Conservation (phyloP, 2,329 filamentous ascomycete genomes). For the Penicillium sp. region DNA sequence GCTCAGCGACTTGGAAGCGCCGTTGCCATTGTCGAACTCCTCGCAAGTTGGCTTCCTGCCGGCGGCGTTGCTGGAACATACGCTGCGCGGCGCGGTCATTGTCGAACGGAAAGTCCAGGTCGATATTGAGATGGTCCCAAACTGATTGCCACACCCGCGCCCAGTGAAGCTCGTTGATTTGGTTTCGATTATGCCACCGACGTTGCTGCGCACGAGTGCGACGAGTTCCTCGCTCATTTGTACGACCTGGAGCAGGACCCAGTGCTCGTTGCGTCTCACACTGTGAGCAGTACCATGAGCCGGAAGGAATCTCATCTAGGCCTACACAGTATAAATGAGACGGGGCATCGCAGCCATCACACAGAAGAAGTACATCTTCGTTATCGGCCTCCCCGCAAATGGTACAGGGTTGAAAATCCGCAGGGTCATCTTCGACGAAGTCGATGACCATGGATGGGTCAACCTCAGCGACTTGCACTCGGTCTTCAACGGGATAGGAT, state of each 20-base stretch:
- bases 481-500: slow-evolving; percentile 51
- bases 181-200: slow-evolving; percentile 36
- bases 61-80: slow-evolving; percentile 49
- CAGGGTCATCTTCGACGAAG: slow-evolving; percentile 58
- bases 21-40: slow-evolving; percentile 72
- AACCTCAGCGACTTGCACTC: slow-evolving; percentile 75
- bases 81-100: slow-evolving; percentile 59
- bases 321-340: slow-evolving; percentile 92
- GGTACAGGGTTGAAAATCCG: slow-evolving; percentile 66
- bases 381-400: slow-evolving; percentile 76
- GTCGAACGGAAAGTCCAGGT: slow-evolving; percentile 80
- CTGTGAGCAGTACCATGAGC: slow-evolving; percentile 85
- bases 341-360: slow-evolving; percentile 81
- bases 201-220: slow-evolving; percentile 45
- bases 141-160: slow-evolving; percentile 82
- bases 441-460: slow-evolving; percentile 65
- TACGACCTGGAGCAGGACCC: slow-evolving; percentile 34
- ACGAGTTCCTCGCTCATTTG: slow-evolving; percentile 44
- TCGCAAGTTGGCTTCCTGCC: slow-evolving; percentile 48
- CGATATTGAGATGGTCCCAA: slow-evolving; percentile 69
- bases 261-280: slow-evolving; percentile 53
- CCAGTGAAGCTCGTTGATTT: slow-evolving; percentile 54
- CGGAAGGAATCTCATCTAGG: slow-evolving; percentile 66
- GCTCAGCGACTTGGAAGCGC: slow-evolving; percentile 72
- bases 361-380: slow-evolving; percentile 79